Percentiles rank a stretch among this genome's conserved stretches.
Evolutionary conservation across 805 yeast genomes (phyloP).

Genomic region (Saturnispora halmiae): DNA sequence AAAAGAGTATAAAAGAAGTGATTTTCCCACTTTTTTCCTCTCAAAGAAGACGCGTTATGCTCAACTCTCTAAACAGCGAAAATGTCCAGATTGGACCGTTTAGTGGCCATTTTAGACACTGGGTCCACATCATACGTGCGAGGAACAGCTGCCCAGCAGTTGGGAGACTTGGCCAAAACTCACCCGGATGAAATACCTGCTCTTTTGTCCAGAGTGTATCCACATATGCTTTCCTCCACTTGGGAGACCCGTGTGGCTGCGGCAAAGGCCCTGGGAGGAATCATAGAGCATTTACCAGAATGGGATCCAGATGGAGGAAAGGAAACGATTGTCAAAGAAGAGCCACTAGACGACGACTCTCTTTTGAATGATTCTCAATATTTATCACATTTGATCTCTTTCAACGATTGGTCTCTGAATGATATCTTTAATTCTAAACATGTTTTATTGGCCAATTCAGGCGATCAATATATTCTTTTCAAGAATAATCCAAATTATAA

Average conservation of each 20-base stretch:
- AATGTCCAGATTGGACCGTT: constrained; percentile 31
- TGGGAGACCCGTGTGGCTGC: constrained; percentile 98
- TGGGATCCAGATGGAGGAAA: constrained; percentile 62
- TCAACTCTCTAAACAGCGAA: neutral
- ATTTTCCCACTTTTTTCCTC: constrained; percentile 2
- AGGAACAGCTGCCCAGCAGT: constrained; percentile 94
- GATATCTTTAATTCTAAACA: constrained; percentile 43
- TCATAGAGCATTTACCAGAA: constrained; percentile 60
- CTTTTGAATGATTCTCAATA: constrained; percentile 30
- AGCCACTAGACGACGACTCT: constrained; percentile 23
- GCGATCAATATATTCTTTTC: constrained; percentile 28
- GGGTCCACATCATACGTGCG: constrained; percentile 92
- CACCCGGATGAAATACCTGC: constrained; percentile 90
- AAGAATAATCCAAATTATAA: constrained; percentile 11
- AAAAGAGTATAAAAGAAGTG: constrained; percentile 2
- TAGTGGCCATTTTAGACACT: constrained; percentile 57
- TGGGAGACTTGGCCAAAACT: constrained; percentile 85
- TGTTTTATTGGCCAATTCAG: constrained; percentile 58
- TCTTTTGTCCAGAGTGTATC: constrained; percentile 80
- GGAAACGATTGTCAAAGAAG: constrained; percentile 15
- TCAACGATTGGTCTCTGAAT: constrained; percentile 42
- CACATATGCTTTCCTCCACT: constrained; percentile 68
- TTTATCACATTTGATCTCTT: constrained; percentile 37
- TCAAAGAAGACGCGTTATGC: neutral
- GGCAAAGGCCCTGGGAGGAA: constrained; percentile 90